Base-by-base conservation (phyloP, 805 yeast species). In the Saccharomycopsis olivae region DNA sequence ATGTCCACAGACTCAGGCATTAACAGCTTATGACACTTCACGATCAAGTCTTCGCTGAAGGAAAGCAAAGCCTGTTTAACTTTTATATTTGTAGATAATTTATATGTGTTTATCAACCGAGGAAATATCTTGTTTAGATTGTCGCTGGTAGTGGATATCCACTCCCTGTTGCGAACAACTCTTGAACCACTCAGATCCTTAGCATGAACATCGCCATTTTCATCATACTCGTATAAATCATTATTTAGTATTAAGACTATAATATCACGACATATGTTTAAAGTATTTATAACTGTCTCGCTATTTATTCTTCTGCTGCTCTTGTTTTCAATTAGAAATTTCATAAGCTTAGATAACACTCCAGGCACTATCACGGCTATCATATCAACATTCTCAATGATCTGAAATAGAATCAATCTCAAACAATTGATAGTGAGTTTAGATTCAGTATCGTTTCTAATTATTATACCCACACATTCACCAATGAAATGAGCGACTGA, bases 351-450 rank as follows among this genome's bases (percentile, higher is more conserved):
- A 10, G 46, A 41, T 4, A 44, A 20, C 11, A 41, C 28, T 10
- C 46, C 46, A 2, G 48, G 48, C 27, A 36, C 41, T 13, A 44
- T 35, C 14, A 41, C 25, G 2, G 38, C 33, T 3, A 36, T 20
- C n/a, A 37, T 14, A 11, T 33, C 36, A 21, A 28, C 33, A 15
- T 40, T 36, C n/a, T 21, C 17, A 28, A 44, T 31, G 8, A 44
- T 25, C n/a, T 33, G 3, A 18, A 33, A 37, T 15, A 37, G 24
- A 11, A 34, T 5, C 14, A 32, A 15, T 11, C 32, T 25, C 20
- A 44, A 18, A 35, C 41, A 36, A 10, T 16, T 13, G 5, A 44
- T 32, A 2, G 38, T 8, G 4, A 8, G 6, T 10, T 10, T 23
- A n/a, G n/a, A n/a, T n/a, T n/a, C n/a, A n/a, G n/a, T n/a, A n/a